A percentile compares a stretch with the other conserved stretches of the same genome.
Conservation (phyloP, 1,284 basidiomycete genomes). For the Trametes pubescens region DNA sequence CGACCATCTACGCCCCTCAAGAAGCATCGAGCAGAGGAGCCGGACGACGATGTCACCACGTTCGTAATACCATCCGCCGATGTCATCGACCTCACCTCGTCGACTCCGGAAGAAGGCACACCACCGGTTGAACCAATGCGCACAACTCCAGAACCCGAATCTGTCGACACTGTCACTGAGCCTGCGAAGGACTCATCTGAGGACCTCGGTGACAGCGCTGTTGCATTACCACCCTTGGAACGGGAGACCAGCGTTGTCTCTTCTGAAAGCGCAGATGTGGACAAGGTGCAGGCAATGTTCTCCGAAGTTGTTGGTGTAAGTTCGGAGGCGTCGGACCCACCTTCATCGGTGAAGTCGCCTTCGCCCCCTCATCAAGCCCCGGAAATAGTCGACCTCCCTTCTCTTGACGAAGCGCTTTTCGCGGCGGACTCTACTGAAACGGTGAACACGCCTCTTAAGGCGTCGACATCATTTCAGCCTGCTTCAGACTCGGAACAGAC, state of each 20-base stretch:
- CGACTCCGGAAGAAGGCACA: slow-evolving; percentile 1
- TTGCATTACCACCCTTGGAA: neutral
- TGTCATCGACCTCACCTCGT: slow-evolving; percentile 17
- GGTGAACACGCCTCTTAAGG: neutral
- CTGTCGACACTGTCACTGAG: neutral
- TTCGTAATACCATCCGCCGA: neutral
- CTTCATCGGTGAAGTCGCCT: slow-evolving; percentile 10
- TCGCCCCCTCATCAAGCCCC: slow-evolving; percentile 4
- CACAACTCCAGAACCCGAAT: neutral
- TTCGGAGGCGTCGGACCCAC: slow-evolving; percentile 11
- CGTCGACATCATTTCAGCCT: neutral
- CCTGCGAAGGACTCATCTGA: neutral
- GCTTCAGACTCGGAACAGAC: neutral
- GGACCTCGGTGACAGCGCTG: neutral
- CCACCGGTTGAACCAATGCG: slow-evolving; percentile 3
- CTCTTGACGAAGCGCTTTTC: slow-evolving; percentile 23
- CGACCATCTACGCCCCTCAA: slow-evolving; percentile 8
- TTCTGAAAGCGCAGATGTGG: slow-evolving; percentile 22
- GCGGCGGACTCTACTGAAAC: slow-evolving; percentile 9
- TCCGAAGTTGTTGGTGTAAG: neutral
- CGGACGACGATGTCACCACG: neutral
- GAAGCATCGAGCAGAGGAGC: slow-evolving; percentile 21
- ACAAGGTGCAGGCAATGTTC: slow-evolving; percentile 17
- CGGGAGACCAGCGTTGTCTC: slow-evolving; percentile 18
- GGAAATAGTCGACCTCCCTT: slow-evolving; percentile 17